Evolutionary conservation across 1,139 yeast genomes (phyloP), one percentile per base, ranked within the genome.

Genomic region (Debaryomyces fabryi): DNA sequence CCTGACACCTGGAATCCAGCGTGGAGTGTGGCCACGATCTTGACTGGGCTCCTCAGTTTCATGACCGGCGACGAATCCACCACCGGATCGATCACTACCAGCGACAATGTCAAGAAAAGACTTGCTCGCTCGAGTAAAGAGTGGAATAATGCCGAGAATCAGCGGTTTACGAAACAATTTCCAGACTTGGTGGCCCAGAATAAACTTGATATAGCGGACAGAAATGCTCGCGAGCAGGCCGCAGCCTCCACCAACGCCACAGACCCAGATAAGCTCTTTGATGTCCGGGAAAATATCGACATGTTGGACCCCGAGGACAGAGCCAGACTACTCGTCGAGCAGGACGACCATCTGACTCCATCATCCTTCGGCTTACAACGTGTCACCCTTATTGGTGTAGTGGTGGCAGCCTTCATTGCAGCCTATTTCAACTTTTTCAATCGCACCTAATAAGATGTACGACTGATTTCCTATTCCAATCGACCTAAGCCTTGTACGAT

Each of bases 1-100:
- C 97, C 97, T 7, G 93, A 89, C 64, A 74, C 88, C 0, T 91
- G 97, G 97, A 90, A 91, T 65, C 97, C 97, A 1, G 90, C 96
- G 4, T 91, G 97, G 97, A 84, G 90, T 48, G 97, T 91, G 18
- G 76, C 89, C 24, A 89, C 97, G 0, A 91, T 91, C 20, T 74
- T 91, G 57, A 88, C 85, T 6, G 97, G 97, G 0, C 70, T 91
- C 43, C 71, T 91, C 56, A 87, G 96, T 61, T 91, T 91, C 60
- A 91, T 91, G 97, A 89, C 53, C 78, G 93, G 56, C 6, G 65
- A 67, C 42, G 78, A 73, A 49, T 54, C 59, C 34, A 73, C 78
- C 38, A 71, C 77, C 0, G 78, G 78, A 1, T 69, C 75, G 20
- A 72, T 73, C 21, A 60, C 54, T 32, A 69, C 77, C 32, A 67